Evolutionary conservation across 805 yeast species (phyloP).

Genomic region (Komagataella populi): DNA sequence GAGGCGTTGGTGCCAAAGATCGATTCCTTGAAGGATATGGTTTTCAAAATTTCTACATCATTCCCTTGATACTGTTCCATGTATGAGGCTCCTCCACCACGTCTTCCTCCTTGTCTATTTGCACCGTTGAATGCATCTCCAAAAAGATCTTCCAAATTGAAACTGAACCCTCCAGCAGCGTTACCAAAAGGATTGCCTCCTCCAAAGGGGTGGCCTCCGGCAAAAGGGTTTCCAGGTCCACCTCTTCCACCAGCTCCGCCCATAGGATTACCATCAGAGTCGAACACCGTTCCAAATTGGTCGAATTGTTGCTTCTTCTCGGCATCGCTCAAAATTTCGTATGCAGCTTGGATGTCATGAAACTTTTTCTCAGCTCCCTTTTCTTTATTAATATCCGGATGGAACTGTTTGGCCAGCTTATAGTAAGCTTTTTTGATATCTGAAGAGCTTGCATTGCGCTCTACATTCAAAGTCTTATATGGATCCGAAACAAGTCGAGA

Average conservation of each 20-base stretch:
- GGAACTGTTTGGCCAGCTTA: conserved; percentile 83
- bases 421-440: conserved; percentile 93
- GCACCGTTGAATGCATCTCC: conserved; percentile 36
- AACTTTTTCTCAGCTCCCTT: conserved; percentile 77
- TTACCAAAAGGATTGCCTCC: conserved; percentile 9
- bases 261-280: conserved; percentile 41
- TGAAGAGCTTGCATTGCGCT: conserved; percentile 52
- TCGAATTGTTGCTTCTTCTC: conserved; percentile 82
- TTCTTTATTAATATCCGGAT: conserved; percentile 94
- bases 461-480: conserved; percentile 71
- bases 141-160: conserved; percentile 52
- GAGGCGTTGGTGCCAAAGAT: conserved; percentile 62
- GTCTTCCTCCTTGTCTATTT: conserved; percentile 22
- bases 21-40: conserved; percentile 73
- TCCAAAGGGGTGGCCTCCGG: conserved; percentile 23
- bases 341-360: conserved; percentile 89
- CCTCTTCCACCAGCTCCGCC: conserved; percentile 29
- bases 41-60: conserved; percentile 67
- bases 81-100: conserved; percentile 25
- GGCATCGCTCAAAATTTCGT: conserved; percentile 80
- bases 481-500: conserved; percentile 45
- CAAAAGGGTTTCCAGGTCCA: conserved; percentile 26
- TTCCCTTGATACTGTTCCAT: conserved; percentile 82
- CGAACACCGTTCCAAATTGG: conserved; percentile 84
- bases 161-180: conserved; percentile 14